These are phyloP conservation scores for Pestalotiopsis sp. DNA, from an alignment of 2,329 filamentous ascomycete species.

Conservation along the genomic window DNA sequence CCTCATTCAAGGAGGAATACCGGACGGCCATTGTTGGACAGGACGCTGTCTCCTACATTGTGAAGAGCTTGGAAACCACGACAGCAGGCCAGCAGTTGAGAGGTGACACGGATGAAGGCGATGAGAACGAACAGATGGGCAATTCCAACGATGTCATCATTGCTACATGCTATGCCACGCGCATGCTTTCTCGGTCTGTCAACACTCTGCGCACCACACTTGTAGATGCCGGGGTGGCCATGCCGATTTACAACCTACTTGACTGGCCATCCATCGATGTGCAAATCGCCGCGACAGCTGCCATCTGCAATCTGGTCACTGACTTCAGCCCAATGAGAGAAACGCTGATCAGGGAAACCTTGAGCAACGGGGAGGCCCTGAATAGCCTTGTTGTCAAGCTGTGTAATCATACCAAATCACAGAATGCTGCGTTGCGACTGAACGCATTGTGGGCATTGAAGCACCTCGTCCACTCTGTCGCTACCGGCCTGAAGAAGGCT, in stretches of 20 bases:
- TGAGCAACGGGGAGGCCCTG: neutral
- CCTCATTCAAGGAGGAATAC: conserved; percentile 80
- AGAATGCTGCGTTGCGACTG: conserved; percentile 76
- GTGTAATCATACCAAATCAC: conserved; percentile 82
- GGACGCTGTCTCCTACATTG: conserved; percentile 79
- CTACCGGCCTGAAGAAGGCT: conserved; percentile 72
- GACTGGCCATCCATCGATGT: conserved; percentile 76
- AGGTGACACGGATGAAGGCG: conserved; percentile 43
- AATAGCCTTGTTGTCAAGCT: conserved; percentile 74
- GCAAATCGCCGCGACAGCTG: conserved; percentile 82
- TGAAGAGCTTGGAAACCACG: conserved; percentile 72
- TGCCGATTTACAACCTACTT: conserved; percentile 76
- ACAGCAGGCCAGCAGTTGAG: conserved; percentile 49
- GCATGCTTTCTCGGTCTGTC: conserved; percentile 83
- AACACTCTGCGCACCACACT: conserved; percentile 82
- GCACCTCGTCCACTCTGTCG: conserved; percentile 77
- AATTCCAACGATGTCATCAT: conserved; percentile 77
- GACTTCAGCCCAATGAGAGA: conserved; percentile 92
- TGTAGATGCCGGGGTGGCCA: conserved; percentile 81
- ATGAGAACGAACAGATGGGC: conserved; percentile 59
- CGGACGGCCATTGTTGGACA: conserved; percentile 81
- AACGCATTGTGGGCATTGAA: conserved; percentile 95
- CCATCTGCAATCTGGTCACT: conserved; percentile 81
- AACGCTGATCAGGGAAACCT: conserved; percentile 66
- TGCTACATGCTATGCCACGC: conserved; percentile 80